Base-by-base conservation (phyloP, 73 alveolate genomes). In the Paramecium sexaurelia region DNA sequence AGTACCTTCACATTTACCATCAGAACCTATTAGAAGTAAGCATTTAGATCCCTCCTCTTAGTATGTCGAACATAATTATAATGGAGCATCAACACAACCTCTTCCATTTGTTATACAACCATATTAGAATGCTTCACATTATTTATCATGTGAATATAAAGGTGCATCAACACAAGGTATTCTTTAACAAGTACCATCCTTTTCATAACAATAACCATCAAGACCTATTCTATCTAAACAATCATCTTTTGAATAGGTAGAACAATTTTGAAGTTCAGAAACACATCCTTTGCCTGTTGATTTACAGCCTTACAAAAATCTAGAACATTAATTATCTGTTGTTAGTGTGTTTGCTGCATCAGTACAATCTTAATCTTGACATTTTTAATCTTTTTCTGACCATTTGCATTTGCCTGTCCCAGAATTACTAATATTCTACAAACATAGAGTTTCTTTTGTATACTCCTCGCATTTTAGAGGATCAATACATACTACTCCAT, bases 141-240 rank as follows among this genome's bases (percentile, higher is more conserved):
- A 5, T 24, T 37, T 61, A 43, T 78, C 71, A 29, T 32, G 29
- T 5, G 26, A 24, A 78, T 19, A 78, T 78, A 6, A 5, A 5
- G 90, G 90, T 39, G 90, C 90, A 1, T 78, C 90, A 78, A 1
- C 24, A 22, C 90, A 78, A 17, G 83, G 83, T 29, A 61, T 61
- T 61, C 47, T 8, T 29, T 61, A 29, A n/a, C 83, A 61, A 22
- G 26, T 15, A 22, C 47, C 73, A 41, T 39, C 68, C 17, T 22
- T 78, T 6, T 32, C 69, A 1, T 78, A 11, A 78, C 90, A 78
- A 43, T 78, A 41, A 9, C 90, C 90, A 78, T 78, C 90, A 78
- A 55, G 5, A 24, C 90, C 90, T 29, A 78, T 41, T 29, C 55
- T 29, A 11, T 55, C 68, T 19, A 45, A 15, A 45, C 90, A 78